These are phyloP conservation scores for Yamadazyma kitorensis DNA, from an alignment of 805 yeast genomes.

Conservation along the genomic window DNA sequence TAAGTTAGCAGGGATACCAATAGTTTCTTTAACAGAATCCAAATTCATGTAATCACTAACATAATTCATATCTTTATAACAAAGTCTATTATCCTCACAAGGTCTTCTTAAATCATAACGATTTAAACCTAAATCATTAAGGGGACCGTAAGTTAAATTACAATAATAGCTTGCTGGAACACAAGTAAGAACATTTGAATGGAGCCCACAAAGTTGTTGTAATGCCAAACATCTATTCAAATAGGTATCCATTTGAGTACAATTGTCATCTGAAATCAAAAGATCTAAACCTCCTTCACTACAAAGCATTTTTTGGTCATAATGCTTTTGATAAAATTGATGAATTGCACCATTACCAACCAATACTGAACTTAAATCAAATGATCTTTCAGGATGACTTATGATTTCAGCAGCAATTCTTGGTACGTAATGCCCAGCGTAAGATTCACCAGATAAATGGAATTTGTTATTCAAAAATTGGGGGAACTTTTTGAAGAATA, in stretches of 20 bases:
- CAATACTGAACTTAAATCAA: slow-evolving; percentile 68
- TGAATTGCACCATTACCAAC: slow-evolving; percentile 93
- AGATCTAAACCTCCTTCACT: slow-evolving; percentile 41
- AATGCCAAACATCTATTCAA: slow-evolving; percentile 6
- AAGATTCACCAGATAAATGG: slow-evolving; percentile 40
- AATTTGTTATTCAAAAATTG: slow-evolving; percentile 18
- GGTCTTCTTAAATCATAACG: slow-evolving; percentile 11
- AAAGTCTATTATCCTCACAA: slow-evolving; percentile 17
- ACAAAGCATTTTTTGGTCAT: slow-evolving; percentile 88
- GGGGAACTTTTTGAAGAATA: slow-evolving; percentile 30
- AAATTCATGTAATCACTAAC: slow-evolving; percentile 50
- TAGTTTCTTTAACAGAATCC: slow-evolving; percentile 46
- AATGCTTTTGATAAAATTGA: slow-evolving; percentile 65
- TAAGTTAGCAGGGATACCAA: slow-evolving; percentile 50
- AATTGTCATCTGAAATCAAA: slow-evolving; percentile 20
- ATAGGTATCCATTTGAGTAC: slow-evolving; percentile 23
- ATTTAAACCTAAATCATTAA: slow-evolving; percentile 4
- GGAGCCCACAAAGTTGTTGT: not conserved
- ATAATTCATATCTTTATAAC: slow-evolving; percentile 49
- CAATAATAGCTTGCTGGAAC: slow-evolving; percentile 8
- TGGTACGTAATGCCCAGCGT: slow-evolving; percentile 45
- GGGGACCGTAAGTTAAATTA: slow-evolving; percentile 6
- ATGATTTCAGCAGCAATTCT: slow-evolving; percentile 37
- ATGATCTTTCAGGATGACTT: slow-evolving; percentile 32
- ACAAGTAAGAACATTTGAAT: slow-evolving; percentile 6